phyloP scores from a whole-genome alignment of 257 asterid species.

The Nicotiana knightiana region DNA sequence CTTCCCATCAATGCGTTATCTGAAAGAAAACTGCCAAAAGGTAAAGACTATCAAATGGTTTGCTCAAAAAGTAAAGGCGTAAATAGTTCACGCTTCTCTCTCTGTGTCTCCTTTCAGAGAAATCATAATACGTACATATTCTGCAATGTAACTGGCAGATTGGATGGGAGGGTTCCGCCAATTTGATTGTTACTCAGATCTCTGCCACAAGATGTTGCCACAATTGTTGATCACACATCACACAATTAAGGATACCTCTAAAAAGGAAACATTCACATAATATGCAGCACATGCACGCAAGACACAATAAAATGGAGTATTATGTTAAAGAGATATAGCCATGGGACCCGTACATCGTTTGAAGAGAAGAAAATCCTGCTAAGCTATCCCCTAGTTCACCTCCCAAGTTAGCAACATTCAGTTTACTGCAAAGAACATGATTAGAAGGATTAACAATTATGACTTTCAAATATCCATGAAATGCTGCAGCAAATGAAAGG shows the following conservation, averaged over 20 bases:
- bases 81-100: neutral
- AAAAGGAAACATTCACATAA: conserved; percentile 10
- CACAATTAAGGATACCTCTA: neutral
- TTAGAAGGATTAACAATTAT: neutral
- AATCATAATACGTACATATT: conserved; percentile 49
- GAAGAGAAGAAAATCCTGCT: conserved; percentile 57
- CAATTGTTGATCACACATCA: neutral
- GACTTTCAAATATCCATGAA: conserved; percentile 1
- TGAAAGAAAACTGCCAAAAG: conserved; percentile 89
- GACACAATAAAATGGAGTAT: neutral
- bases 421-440: conserved; percentile 33
- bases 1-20: conserved; percentile 77
- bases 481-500: conserved; percentile 8
- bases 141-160: conserved; percentile 59
- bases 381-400: conserved; percentile 81
- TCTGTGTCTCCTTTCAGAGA: neutral
- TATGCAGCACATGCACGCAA: neutral
- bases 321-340: neutral
- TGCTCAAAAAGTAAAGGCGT: conserved; percentile 9
- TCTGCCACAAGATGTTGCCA: conserved; percentile 43
- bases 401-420: conserved; percentile 60
- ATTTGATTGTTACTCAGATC: conserved; percentile 84
- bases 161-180: conserved; percentile 83
- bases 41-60: conserved; percentile 45
- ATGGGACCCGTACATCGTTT: conserved; percentile 35